Base-by-base conservation (phyloP, 768 basidiomycete species). In the Lyophyllum shimeji region DNA sequence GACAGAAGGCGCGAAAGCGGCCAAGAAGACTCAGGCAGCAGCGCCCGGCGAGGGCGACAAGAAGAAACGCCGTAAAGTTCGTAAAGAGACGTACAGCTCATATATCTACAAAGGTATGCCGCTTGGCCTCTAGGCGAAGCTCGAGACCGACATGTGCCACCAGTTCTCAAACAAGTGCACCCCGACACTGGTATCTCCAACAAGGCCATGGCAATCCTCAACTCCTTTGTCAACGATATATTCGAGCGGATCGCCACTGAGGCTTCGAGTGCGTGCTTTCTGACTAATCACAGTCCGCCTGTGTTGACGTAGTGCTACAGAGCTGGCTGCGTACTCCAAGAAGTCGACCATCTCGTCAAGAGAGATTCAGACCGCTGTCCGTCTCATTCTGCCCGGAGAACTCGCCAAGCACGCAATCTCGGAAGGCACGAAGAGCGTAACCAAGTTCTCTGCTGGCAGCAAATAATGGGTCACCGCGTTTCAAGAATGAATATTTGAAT, bases 151-250 rank as follows among this genome's bases (percentile, higher is more conserved):
- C 45, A 39, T 45, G 34, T 21, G 43, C 49, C 33, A 6, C 15
- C 34, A 88, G 91, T 92, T 65, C 79, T 93, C 69, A 92, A 90
- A 79, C 91, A 93, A 75, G 92, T 93, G 56, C 92, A 93, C 80
- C 92, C 92, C 58, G 92, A 93, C 73, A 93, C 91, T 58, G 92
- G 91, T 85, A 92, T 93, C 77, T 92, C 90, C 51, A 92, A 89
- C 84, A 91, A 92, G 75, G 86, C 86, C 11, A 88, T 90, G 87
- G 85, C 87, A 49, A 90, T 90, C 69, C n/a, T 89, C 61, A 87
- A 90, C 78, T 90, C 89, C 0, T 90, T 90, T 68, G 89, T 90
- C 64, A 90, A 90, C 67, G 89, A 90, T 63, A 90, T 90, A 67
- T 90, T 90, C 65, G 89, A 90, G 73, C 84, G 88, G 42, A 89